Base-by-base conservation (phyloP, 1,284 basidiomycete species). In the Puccinia coronata region DNA sequence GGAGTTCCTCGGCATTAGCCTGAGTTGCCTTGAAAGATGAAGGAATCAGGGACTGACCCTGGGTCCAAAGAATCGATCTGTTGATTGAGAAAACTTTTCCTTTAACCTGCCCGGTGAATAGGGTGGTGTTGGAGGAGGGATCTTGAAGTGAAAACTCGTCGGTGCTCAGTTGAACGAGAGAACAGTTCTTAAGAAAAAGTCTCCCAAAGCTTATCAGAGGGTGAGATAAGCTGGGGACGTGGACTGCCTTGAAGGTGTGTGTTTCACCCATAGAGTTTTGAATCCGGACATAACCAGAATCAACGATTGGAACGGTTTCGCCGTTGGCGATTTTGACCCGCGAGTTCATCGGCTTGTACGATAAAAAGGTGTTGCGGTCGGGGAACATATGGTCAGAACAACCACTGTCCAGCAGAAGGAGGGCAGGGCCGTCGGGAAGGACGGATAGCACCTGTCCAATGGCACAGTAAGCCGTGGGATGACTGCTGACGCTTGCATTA, bases 361-460 rank as follows among this genome's bases (percentile, higher is more conserved):
- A 12, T 9, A 23, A 18, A 25, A 76, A 39, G 23, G 18, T 6
- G 11, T 76, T 36, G n/a, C n/a, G n/a, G n/a, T n/a, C n/a, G n/a
- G n/a, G n/a, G n/a, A n/a, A n/a, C n/a, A n/a, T n/a, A n/a, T 76
- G 74, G 43, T 76, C 39, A 25, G 74, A 76, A n/a, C 55, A 76
- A 41, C 55, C 53, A 65, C 74, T 63, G 31, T 76, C 74, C 11
- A 76, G 41, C 12, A 71, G 23, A 65, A 65, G n/a, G 5, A 53
- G 51, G 18, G 6, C 2, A 14, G 18, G 9, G 8, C 14, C 8
- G 6, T 28, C 55, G 8, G 18, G 20, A 6, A 9, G 23, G 5
- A 25, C 8, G 16, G 55, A 57, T 6, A 57, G 31, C 5, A 8
- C 55, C 14, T 28, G 25, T 2, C 55, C n/a, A 2, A 28, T 5